Evolutionary conservation across 2,329 filamentous ascomycete genomes (phyloP).

Genomic region (Ophiocordyceps camponoti-rufipedis): DNA sequence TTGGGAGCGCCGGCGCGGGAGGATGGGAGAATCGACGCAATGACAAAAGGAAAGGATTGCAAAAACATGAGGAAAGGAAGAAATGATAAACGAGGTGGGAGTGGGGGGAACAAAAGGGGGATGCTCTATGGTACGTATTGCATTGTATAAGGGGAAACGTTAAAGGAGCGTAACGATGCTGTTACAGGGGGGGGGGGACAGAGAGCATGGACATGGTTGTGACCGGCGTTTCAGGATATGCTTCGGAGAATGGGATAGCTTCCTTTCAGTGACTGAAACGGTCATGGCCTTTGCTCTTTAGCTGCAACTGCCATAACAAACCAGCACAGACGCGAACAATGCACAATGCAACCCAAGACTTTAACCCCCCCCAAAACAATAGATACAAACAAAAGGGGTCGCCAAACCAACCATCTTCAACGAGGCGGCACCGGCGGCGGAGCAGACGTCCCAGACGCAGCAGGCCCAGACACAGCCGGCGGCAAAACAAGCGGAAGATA

Average conservation of each 20-base stretch:
- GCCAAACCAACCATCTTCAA: too few species aligned
- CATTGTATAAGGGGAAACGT: neutral
- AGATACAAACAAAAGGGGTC: neutral
- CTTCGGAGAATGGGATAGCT: too few species aligned
- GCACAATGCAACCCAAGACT: too few species aligned
- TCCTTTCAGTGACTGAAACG: too few species aligned
- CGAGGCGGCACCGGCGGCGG: conserved; percentile 7
- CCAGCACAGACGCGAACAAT: too few species aligned
- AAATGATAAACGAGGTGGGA: conserved; percentile 1
- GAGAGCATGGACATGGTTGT: too few species aligned
- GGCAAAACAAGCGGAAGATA: conserved; percentile 34
- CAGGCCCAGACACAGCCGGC: conserved; percentile 8
- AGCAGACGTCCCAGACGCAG: conserved; percentile 15
- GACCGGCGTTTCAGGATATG: too few species aligned
- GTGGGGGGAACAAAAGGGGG: neutral
- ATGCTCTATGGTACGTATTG: too few species aligned
- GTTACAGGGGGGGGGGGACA: neutral
- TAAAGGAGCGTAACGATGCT: neutral
- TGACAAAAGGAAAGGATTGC: neutral
- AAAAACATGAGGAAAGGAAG: neutral
- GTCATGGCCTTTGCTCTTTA: too few species aligned
- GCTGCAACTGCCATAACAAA: too few species aligned
- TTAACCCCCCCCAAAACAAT: neutral
- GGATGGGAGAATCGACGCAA: neutral
- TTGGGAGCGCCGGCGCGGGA: too few species aligned